phyloP scores from a whole-genome alignment of 768 basidiomycete genomes.

The Gloeophyllum trabeum region DNA sequence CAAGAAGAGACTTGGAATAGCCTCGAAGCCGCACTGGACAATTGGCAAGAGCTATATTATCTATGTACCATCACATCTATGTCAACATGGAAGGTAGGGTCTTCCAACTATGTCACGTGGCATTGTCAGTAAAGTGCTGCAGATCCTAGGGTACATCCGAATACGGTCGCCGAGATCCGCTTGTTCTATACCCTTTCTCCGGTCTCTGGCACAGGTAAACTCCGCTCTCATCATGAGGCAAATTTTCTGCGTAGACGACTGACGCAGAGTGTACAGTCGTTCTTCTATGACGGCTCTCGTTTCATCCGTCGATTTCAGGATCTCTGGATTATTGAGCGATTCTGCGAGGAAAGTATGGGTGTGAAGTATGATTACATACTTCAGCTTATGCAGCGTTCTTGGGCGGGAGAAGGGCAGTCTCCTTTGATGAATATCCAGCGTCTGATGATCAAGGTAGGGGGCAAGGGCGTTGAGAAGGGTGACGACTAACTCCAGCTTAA shows the following conservation, averaged over 20 bases:
- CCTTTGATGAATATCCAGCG: constrained; percentile 31
- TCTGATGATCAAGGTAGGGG: constrained; percentile 24
- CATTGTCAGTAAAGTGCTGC: not conserved
- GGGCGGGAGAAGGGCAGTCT: constrained; percentile 21
- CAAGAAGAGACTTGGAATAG: constrained; percentile 40
- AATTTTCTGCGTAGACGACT: not conserved
- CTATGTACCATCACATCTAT: constrained; percentile 34
- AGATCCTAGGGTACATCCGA: constrained; percentile 41
- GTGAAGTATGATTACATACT: constrained; percentile 36
- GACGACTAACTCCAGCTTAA: too few relatives aligned
- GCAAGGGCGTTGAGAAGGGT: too few relatives aligned
- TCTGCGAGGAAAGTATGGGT: constrained; percentile 54
- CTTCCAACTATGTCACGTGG: not conserved
- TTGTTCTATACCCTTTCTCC: constrained; percentile 40
- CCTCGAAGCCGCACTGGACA: constrained; percentile 37
- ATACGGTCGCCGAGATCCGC: constrained; percentile 31
- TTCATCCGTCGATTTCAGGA: constrained; percentile 30
- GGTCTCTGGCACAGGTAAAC: constrained; percentile 52
- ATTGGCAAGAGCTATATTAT: constrained; percentile 38
- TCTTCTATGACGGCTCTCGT: constrained; percentile 2
- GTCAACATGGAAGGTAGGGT: constrained; percentile 51
- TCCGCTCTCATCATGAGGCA: not conserved
- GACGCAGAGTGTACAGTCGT: constrained; percentile 1
- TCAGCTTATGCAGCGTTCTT: constrained; percentile 25
- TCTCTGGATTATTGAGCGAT: constrained; percentile 55